Base-by-base conservation (phyloP, 257 asterid species). In the Petunia secreta region DNA sequence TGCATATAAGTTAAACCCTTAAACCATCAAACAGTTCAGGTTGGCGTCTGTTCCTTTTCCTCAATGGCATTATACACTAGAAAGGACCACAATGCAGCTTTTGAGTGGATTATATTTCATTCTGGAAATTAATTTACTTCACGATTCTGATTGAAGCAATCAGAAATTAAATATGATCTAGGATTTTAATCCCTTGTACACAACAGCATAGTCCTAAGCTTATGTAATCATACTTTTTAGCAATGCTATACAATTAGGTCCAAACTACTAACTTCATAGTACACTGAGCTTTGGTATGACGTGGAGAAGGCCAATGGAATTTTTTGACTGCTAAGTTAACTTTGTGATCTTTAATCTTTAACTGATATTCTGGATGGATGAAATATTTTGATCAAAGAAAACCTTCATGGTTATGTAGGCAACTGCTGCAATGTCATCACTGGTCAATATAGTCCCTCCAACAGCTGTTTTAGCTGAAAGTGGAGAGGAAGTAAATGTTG, bases 381-480 rank as follows among this genome's bases (percentile, higher is more conserved):
- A 50, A 57, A 16, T 36, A 4, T 34, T 66, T 1, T 53, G 37
- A 3, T 63, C 1, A 79, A 39, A 5, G 9, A 63, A 36, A 15
- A 14, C 37, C 13, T 39, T 71, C 41, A 44, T 82, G 63, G n/a
- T 14, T 57, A 11, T 75, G 16, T 63, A 91, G 95, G 95, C 95
- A 11, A 82, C 87, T 50, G 88, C 88, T 34, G 89, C 87, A 34
- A 93, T 95, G 99, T 89, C 98, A 16, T 90, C 97, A 4, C 82
- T 95, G 76, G 85, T 90, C 36, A 93, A 87, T 78, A 87, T 93
- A 36, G 97, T 91, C 36, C 99, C 99, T 10, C 98, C 90, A 77
- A 81, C 85, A 38, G 99, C 98, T 0, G 76, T 87, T 44, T 76
- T 95, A 83, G 99, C 97, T 0, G 97, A 95, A 66, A 92, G 87